phyloP scores from a whole-genome alignment of 352 stramenopile species.

The Stramenopiles sp. region DNA sequence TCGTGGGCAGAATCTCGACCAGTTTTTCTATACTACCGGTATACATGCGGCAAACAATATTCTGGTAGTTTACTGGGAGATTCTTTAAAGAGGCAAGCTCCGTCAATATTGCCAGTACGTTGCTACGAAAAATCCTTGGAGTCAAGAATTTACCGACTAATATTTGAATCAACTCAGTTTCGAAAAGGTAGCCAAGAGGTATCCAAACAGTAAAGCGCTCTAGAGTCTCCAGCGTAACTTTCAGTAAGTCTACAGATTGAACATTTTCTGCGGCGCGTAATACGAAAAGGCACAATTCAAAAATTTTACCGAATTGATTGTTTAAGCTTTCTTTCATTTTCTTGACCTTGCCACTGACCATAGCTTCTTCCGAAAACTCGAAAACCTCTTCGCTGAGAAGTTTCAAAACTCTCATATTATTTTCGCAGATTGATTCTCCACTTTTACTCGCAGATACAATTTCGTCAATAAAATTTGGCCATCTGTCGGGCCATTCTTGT shows the following conservation, averaged over 20 bases:
- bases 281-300: constrained; percentile 94
- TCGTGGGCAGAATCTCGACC: constrained; percentile 59
- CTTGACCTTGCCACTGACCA: constrained; percentile 93
- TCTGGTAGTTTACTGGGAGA: constrained; percentile 68
- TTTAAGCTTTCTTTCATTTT: constrained; percentile 92
- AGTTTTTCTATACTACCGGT: constrained; percentile 76
- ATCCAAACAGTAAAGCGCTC: constrained; percentile 96
- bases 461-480: constrained; percentile 92
- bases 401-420: constrained; percentile 99
- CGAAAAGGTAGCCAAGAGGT: constrained; percentile 91
- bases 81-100: constrained; percentile 87
- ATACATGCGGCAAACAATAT: constrained; percentile 81
- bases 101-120: constrained; percentile 89
- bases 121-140: constrained; percentile 78
- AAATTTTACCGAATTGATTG: constrained; percentile 93
- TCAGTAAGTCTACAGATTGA: constrained; percentile 70
- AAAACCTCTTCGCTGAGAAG: constrained; percentile 97
- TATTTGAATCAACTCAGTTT: constrained; percentile 81
- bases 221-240: constrained; percentile 86
- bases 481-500: constrained; percentile 99
- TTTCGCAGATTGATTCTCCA: constrained; percentile 92
- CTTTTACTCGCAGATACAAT: constrained; percentile 63
- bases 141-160: constrained; percentile 89
- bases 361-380: constrained; percentile 93
- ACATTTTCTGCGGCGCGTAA: no score